Base-by-base conservation (phyloP, 495 filamentous ascomycete genomes). In the Aspergillus ostianus region DNA sequence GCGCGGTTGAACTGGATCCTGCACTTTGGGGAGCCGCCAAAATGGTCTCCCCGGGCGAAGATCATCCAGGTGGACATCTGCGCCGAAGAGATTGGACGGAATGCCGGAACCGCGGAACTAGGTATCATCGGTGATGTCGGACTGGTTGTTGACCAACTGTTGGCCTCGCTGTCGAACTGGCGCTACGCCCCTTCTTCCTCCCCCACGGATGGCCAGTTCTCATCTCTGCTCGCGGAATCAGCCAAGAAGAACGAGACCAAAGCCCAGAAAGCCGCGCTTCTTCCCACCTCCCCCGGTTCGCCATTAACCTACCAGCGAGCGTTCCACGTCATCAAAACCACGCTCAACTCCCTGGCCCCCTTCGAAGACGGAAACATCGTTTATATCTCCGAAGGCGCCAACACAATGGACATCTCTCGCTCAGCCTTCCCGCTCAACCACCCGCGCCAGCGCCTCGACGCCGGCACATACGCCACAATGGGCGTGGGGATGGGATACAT, bases 361-460 rank as follows among this genome's bases (percentile, higher is more conserved):
- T 67, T 71, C 0, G 71, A 78, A 19, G 70, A 78, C 8, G 84
- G 84, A 10, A 67, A 73, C 55, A 77, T 87, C 26, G 81, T 87
- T 18, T 87, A 87, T 59, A 73, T 88, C 55, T 86, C 84, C 2
- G 85, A 88, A 72, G 85, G 85, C 48, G 84, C 85, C 23, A 87
- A 87, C 69, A 86, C 85, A 17, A 87, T 88, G 86, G 84, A 87
- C 62, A 87, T 87, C 47, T 83, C 81, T 4, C 80, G 85, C n/a
- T 78, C 77, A 23, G 77, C 82, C 60, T 87, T 88, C 70, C 75
- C 79, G 0, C 73, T 88, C 12, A 70, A 82, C 18, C 72, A 84
- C 53, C 85, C 86, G 7, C 80, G 86, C 30, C 78, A 83, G 3
- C 80, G 85, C 2, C 79, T 87, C 26, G 85, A 88, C 60, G 85